A percentile compares a stretch with the other conserved stretches of the same genome.
Evolutionary conservation across 2,329 filamentous ascomycete species (phyloP).

Genomic region (Emmonsiellopsis sp.): DNA sequence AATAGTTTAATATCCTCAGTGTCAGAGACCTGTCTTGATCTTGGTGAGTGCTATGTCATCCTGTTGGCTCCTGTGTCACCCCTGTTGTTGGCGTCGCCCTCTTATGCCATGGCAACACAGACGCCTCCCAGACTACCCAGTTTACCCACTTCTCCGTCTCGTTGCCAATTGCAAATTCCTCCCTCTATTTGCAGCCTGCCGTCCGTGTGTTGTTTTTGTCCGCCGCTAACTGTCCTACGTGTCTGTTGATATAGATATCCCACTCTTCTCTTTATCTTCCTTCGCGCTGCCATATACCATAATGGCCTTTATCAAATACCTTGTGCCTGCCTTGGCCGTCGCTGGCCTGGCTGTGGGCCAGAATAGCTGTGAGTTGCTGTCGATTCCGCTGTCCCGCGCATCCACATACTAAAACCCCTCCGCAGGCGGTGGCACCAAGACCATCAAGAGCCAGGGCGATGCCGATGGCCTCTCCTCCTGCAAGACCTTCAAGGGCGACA

Average conservation of each 20-base stretch:
- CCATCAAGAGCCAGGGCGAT: slow-evolving; percentile 51
- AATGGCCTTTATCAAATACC: slow-evolving; percentile 48
- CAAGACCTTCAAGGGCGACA: slow-evolving; percentile 57
- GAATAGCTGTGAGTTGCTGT: slow-evolving; percentile 16
- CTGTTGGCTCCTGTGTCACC: neutral
- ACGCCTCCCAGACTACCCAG: neutral
- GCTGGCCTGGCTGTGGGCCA: slow-evolving; percentile 43
- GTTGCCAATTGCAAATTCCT: neutral
- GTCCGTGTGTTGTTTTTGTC: neutral
- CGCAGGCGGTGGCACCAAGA: slow-evolving; percentile 16
- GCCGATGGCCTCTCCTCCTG: slow-evolving; percentile 58
- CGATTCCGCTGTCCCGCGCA: neutral
- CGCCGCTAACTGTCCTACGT: neutral
- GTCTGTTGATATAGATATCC: neutral
- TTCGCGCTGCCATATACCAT: slow-evolving; percentile 7
- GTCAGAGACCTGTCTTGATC: neutral
- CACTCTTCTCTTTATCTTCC: slow-evolving; percentile 10
- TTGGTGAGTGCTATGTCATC: neutral
- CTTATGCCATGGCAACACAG: neutral
- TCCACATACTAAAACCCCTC: neutral
- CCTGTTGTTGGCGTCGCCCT: neutral
- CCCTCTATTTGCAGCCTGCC: neutral
- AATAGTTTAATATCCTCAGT: neutral
- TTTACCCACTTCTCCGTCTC: neutral
- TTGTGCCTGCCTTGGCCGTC: slow-evolving; percentile 47